A percentile compares a stretch with the other conserved stretches of the same genome.
phyloP scores from a whole-genome alignment of 345 rosid genomes.

The Eucalyptus fibrosa region DNA sequence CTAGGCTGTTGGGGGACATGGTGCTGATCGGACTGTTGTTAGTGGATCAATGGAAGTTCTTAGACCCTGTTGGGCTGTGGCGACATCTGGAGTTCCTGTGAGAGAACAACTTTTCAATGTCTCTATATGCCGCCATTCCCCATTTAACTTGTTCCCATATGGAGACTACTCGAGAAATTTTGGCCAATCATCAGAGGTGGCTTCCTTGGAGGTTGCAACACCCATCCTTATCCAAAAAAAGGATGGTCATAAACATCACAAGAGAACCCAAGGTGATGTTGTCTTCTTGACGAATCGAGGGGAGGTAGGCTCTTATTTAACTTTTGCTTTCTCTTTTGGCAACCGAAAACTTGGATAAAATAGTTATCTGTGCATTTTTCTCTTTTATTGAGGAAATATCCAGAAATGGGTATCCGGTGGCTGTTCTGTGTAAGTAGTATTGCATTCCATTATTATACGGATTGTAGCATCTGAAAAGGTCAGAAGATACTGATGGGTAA shows the following conservation, averaged over 20 bases:
- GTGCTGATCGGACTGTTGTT: slow-evolving; percentile 29
- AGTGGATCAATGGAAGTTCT: slow-evolving; percentile 45
- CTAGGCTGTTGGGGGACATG: slow-evolving; percentile 96
- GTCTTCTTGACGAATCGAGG: slow-evolving; percentile 92
- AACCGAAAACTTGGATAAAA: not conserved
- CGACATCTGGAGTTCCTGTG: slow-evolving; percentile 94
- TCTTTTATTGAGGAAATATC: not conserved
- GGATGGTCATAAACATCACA: slow-evolving; percentile 77
- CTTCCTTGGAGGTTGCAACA: slow-evolving; percentile 81
- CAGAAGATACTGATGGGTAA: not conserved
- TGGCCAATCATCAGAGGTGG: slow-evolving; percentile 44
- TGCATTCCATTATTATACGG: not conserved
- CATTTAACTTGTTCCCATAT: slow-evolving; percentile 71
- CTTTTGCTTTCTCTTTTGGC: not conserved
- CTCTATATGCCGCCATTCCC: slow-evolving; percentile 81
- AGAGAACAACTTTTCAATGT: slow-evolving; percentile 94
- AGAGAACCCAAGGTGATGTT: slow-evolving; percentile 86
- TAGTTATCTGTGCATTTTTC: not conserved
- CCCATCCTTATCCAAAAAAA: slow-evolving; percentile 84
- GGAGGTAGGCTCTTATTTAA: slow-evolving; percentile 46
- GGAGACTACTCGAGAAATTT: slow-evolving; percentile 66
- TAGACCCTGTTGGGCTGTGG: slow-evolving; percentile 73
- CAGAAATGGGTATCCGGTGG: not conserved
- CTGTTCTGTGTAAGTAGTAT: not conserved
- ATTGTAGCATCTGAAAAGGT: not conserved